Conservation (phyloP, 2,329 filamentous ascomycete species). For the Aureobasidium mangrovei region DNA sequence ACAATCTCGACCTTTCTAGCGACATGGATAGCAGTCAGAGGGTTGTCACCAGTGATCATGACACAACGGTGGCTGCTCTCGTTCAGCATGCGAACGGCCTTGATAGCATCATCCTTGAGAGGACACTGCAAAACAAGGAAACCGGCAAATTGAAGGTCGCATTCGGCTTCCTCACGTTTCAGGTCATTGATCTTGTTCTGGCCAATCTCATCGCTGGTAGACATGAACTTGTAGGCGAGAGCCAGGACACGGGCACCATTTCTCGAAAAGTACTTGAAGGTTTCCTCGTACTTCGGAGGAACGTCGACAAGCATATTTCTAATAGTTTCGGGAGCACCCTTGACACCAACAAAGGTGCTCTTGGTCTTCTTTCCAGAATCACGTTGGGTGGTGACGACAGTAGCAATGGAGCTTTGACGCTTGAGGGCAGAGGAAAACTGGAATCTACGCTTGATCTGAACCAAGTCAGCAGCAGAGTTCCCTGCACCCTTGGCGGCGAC, state of each 20-base stretch:
- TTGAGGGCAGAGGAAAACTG: conserved; percentile 97
- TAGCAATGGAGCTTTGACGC: conserved; percentile 88
- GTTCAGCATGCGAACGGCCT: conserved; percentile 92
- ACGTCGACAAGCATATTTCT: conserved; percentile 79
- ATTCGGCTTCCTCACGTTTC: conserved; percentile 86
- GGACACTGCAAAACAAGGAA: conserved; percentile 94
- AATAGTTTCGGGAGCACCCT: conserved; percentile 95
- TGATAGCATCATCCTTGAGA: conserved; percentile 90
- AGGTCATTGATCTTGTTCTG: conserved; percentile 83
- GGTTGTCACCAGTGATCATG: conserved; percentile 99
- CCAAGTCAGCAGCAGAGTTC: conserved; percentile 54
- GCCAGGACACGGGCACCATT: conserved; percentile 92
- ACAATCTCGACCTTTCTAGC: conserved; percentile 95
- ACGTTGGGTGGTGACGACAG: conserved; percentile 62
- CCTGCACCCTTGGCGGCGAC: conserved; percentile 36
- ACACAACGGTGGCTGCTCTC: conserved; percentile 97
- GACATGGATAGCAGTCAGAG: conserved; percentile 90
- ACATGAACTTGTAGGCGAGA: conserved; percentile 86
- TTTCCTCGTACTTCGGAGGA: conserved; percentile 89
- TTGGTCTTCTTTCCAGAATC: conserved; percentile 66
- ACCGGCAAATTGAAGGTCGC: conserved; percentile 76
- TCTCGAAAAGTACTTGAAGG: conserved; percentile 94
- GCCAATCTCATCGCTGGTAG: conserved; percentile 70
- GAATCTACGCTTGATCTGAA: conserved; percentile 93
- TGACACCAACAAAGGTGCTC: conserved; percentile 88